phyloP scores from a whole-genome alignment of 495 filamentous ascomycete genomes.

The Rusavskia elegans region DNA sequence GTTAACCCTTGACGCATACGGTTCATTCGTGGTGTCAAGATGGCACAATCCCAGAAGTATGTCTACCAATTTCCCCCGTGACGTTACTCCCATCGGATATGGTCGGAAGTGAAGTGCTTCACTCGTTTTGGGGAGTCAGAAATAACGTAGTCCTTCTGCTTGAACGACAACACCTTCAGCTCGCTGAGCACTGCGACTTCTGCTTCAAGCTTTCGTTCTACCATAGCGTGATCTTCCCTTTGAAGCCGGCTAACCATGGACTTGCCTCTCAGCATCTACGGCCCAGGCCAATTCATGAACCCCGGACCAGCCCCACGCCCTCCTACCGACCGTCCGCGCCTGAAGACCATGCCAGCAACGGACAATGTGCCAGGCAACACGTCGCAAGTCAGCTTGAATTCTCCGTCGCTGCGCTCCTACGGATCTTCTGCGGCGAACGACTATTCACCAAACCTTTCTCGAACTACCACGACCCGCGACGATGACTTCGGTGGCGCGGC shows the following conservation, averaged over 20 bases:
- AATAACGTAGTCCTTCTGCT: too few species aligned
- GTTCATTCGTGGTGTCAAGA: too few species aligned
- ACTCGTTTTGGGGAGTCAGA: too few species aligned
- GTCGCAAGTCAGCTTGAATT: constrained; percentile 54
- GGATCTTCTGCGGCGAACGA: background rate
- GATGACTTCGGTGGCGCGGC: constrained; percentile 46
- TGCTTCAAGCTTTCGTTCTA: too few species aligned
- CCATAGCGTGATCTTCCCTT: too few species aligned
- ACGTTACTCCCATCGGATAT: too few species aligned
- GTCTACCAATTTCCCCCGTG: too few species aligned
- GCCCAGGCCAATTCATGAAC: constrained; percentile 78
- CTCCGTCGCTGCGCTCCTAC: constrained; percentile 43
- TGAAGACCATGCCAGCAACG: constrained; percentile 55
- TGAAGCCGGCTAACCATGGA: background rate
- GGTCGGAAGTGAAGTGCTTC: too few species aligned
- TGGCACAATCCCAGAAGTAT: too few species aligned
- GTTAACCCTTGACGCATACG: too few species aligned
- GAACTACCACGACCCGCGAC: constrained; percentile 37
- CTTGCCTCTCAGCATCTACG: constrained; percentile 36
- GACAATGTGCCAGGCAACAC: constrained; percentile 63
- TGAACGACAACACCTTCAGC: too few species aligned
- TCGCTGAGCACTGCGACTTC: too few species aligned
- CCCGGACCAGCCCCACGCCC: constrained; percentile 87
- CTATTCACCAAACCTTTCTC: constrained; percentile 33
- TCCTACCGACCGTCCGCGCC: constrained; percentile 66